Evolutionary conservation across 208 protist species (phyloP).

Genomic region (Trypanosoma brucei): DNA sequence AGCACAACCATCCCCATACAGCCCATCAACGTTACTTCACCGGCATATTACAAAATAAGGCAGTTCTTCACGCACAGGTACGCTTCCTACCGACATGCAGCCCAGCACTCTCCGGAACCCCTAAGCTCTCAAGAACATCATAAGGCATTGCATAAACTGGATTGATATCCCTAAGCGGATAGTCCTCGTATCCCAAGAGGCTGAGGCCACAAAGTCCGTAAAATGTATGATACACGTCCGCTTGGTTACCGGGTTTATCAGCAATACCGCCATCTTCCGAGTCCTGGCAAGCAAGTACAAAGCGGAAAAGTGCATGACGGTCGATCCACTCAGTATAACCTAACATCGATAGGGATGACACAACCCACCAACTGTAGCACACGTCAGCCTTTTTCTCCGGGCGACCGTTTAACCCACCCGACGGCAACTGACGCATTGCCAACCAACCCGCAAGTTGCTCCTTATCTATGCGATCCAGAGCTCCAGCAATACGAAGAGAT

Average conservation of each 20-base stretch:
- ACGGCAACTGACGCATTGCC: constrained; percentile 95
- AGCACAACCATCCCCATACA: no score
- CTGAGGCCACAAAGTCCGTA: constrained; percentile 96
- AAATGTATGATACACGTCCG: constrained; percentile 99
- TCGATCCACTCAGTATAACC: constrained; percentile 95
- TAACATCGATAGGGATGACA: constrained; percentile 94
- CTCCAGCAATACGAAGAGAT: constrained; percentile 92
- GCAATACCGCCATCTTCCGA: constrained; percentile 95
- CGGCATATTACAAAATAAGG: background rate
- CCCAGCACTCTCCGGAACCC: constrained; percentile 50
- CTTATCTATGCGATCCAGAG: constrained; percentile 84
- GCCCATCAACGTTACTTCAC: no score
- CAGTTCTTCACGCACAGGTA: background rate
- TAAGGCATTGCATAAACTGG: constrained; percentile 90
- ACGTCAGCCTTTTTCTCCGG: constrained; percentile 99
- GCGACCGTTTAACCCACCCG: constrained; percentile 98
- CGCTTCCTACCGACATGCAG: constrained; percentile 34
- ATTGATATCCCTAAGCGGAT: constrained; percentile 68
- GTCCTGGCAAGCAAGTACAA: constrained; percentile 97
- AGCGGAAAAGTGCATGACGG: constrained; percentile 81
- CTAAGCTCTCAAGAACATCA: constrained; percentile 57
- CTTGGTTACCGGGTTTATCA: constrained; percentile 96
- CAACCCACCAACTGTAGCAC: constrained; percentile 99
- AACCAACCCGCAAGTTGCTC: constrained; percentile 97
- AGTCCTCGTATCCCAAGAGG: constrained; percentile 86